Evolutionary conservation across 345 rosid genomes (phyloP), one percentile per base, ranked within the genome.

Genomic region (Atalantia buxifolia): DNA sequence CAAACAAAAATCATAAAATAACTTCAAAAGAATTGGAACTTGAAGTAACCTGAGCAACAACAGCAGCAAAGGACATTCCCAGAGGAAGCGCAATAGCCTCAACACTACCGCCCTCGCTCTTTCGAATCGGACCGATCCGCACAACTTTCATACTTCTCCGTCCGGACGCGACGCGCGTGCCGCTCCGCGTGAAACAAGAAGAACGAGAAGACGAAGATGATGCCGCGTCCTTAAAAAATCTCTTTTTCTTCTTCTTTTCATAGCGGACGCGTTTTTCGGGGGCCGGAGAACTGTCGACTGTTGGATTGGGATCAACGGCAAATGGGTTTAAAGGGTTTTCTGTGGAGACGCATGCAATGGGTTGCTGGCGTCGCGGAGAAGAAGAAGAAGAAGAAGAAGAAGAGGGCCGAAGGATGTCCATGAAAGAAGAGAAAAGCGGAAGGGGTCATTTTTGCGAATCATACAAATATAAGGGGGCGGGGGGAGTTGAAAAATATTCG

Each of bases 41-140:
- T 77, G 68, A 83, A 42, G 79, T 31, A 86, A 95, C 99, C 99
- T 91, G 87, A 63, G 93, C 88, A 68, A 93, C 88, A 75, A 96
- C 89, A 33, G 92, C 98, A 0, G 98, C 99, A 70, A 96, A 86
- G 16, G 98, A 94, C 97, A 96, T 92, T 53, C 99, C 99, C 5
- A 96, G 92, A 83, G 93, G 93, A 50, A 90, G 89, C 5, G 97
- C 98, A 75, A 90, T 81, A 31, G 92, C 91, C 77, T 90, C 98
- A 74, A 90, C 80, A 27, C 84, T 85, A 56, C 82, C 79, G 1
- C 79, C 85, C 1, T 71, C 83, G 19, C 81, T 70, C 75, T 65
- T 75, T 70, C 86, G 88, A 74, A 77, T 72, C n/a, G 77, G 78
- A 80, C 85, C 88, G 74, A 78, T 56, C 25, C 67, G 85, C 64